Evolutionary conservation across 2,329 filamentous ascomycete genomes (phyloP).

Genomic region (Botryotinia calthae): DNA sequence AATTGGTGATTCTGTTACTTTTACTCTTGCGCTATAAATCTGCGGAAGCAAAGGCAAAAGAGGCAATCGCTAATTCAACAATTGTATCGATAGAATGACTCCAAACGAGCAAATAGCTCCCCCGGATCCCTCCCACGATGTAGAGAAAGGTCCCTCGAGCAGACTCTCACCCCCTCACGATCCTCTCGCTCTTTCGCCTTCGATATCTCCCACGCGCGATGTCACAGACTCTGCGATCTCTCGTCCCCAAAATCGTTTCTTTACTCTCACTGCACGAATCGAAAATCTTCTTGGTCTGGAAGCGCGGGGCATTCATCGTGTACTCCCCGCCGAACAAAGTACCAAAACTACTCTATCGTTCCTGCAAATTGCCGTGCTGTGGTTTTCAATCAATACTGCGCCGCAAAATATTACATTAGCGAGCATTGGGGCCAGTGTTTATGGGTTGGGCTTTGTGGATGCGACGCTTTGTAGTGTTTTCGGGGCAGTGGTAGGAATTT

Average conservation of each 20-base stretch:
- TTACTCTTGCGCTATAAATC: neutral
- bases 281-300: constrained; percentile 42
- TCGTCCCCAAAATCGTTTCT: constrained; percentile 5
- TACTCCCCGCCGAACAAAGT: constrained; percentile 53
- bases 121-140: neutral
- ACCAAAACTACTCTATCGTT: constrained; percentile 32
- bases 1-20: neutral
- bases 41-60: neutral
- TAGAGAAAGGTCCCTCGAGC: constrained; percentile 10
- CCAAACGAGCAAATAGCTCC: neutral
- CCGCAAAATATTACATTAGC: constrained; percentile 64
- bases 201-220: neutral
- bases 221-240: neutral
- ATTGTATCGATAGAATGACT: constrained; percentile 6
- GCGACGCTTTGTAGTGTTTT: constrained; percentile 55
- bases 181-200: neutral
- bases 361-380: constrained; percentile 47
- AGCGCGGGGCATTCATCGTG: constrained; percentile 58
- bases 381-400: constrained; percentile 61
- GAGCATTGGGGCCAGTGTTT: constrained; percentile 59
- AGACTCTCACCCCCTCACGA: neutral
- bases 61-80: neutral
- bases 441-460: constrained; percentile 56
- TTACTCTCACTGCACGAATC: constrained; percentile 20
- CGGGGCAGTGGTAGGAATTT: constrained; percentile 53